Conservation (phyloP, 2,329 filamentous ascomycete genomes). For the Colletotrichum australisinense region DNA sequence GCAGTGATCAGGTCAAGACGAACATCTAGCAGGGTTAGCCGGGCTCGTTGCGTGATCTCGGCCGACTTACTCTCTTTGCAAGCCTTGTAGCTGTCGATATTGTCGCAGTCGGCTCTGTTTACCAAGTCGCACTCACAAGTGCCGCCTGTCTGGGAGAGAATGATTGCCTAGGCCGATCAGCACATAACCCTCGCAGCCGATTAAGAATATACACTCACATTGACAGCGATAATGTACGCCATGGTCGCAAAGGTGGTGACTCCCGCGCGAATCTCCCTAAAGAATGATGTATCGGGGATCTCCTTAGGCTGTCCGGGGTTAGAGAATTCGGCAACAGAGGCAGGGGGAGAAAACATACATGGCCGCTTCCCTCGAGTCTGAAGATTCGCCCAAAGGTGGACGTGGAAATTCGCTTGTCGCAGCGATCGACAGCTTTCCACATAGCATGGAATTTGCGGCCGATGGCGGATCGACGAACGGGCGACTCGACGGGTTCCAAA, state of each 20-base stretch:
- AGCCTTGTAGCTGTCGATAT: slow-evolving; percentile 53
- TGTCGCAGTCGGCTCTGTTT: slow-evolving; percentile 59
- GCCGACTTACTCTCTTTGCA: slow-evolving; percentile 59
- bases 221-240: slow-evolving; percentile 87
- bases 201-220: slow-evolving; percentile 54
- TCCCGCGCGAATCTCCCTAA: slow-evolving; percentile 82
- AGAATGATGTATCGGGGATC: slow-evolving; percentile 76
- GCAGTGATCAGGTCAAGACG: slow-evolving; percentile 85
- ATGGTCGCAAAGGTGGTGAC: slow-evolving; percentile 84
- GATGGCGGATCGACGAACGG: slow-evolving; percentile 14
- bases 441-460: slow-evolving; percentile 44
- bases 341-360: slow-evolving; percentile 61
- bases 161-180: slow-evolving; percentile 65
- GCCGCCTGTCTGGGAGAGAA: slow-evolving; percentile 81
- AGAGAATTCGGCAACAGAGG: not conserved
- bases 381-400: slow-evolving; percentile 71
- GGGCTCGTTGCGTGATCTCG: not conserved
- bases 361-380: slow-evolving; percentile 73
- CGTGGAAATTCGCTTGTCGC: slow-evolving; percentile 50
- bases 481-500: slow-evolving; percentile 26
- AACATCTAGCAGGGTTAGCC: slow-evolving; percentile 56
- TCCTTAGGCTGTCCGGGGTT: slow-evolving; percentile 66
- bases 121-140: slow-evolving; percentile 74
- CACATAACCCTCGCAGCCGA: not conserved
- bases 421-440: slow-evolving; percentile 49